Base-by-base conservation (phyloP, 2,329 filamentous ascomycete species). In the Arthrobotrys sinensis region DNA sequence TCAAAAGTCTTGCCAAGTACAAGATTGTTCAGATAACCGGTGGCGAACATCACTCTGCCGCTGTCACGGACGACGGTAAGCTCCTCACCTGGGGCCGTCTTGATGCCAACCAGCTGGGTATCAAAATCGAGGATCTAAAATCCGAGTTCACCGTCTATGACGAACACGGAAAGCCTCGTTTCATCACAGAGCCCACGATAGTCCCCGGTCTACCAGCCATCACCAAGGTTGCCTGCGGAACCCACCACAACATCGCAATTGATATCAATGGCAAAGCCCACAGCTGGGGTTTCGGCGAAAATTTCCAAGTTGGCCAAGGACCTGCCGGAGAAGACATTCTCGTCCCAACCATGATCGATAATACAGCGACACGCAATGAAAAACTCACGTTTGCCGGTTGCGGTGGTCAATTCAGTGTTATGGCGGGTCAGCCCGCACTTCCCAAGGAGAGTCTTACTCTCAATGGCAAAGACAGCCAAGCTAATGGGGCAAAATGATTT, bases 361-460 rank as follows among this genome's bases (percentile, higher is more conserved):
- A 97, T 86, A 92, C 91, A 11, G 94, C 93, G 48, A 89, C 96
- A 32, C 88, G 90, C 34, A 92, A 89, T 48, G 91, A 91, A 85
- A 90, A 91, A 84, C 87, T 97, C 50, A 87, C 90, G 38, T 93
- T 88, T 85, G 92, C 92, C n/a, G 93, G 92, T 50, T 91, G 91
- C n/a, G 94, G 95, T 80, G 94, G 94, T 4, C 94, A 97, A 83
- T 97, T 90, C 84, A 91, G 90, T 0, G 85, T 93, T 24, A 81
- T 93, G n/a, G 86, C 87, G 8, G 87, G 88, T 66, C 83, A 79
- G 1, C 81, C 80, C 8, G 65, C 34, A 10, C 34, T 40, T 52
- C 50, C 57, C 12, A 72, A 76, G 43, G 72, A 70, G 16, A 76
- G 72, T 32, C 28, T 76, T 24, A 57, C 57, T n/a, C 65, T 76